Evolutionary conservation across 2,329 filamentous ascomycete species (phyloP), one percentile per base, ranked within the genome.

Genomic region (Fusarium piperis): DNA sequence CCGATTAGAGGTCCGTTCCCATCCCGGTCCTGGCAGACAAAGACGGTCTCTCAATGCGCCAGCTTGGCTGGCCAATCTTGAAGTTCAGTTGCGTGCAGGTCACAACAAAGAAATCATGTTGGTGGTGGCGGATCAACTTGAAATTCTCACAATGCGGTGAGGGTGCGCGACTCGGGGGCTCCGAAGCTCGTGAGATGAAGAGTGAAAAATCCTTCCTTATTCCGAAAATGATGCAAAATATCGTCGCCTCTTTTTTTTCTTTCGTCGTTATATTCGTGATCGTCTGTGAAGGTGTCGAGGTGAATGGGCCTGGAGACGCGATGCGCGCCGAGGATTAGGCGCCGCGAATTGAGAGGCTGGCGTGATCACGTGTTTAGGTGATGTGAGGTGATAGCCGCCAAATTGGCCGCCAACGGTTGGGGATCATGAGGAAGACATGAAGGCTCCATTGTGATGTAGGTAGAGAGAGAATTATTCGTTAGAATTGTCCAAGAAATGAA

Each of bases 261-360:
- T 73, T 68, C 62, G 70, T 68, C 63, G 60, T 66, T 67, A 69
- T 70, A 60, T 60, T 71, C 56, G 60, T 62, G 72, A 73, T 70
- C 72, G 72, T 71, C 65, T 70, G 70, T 65, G 74, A 67, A 67
- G 55, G 64, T 77, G 74, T 72, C 75, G 76, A 68, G 64, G 74
- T 72, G 75, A 76, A 73, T 33, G 68, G 62, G 65, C 67, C 51
- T 30, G 18, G 62, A 62, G 70, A 73, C 77, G 79, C 77, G 77
- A 72, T 73, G 72, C 73, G 77, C 78, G 74, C 79, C 79, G 79
- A 80, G 57, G 78, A 78, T 80, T 80, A 80, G 74, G 77, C 79
- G 79, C 77, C 78, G 76, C 78, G 75, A 69, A 77, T 68, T 57
- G 55, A 67, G 70, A 75, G 72, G 72, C 48, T 76, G 71, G 48